Conservation (phyloP, 345 rosid species). For the Citrus glauca region DNA sequence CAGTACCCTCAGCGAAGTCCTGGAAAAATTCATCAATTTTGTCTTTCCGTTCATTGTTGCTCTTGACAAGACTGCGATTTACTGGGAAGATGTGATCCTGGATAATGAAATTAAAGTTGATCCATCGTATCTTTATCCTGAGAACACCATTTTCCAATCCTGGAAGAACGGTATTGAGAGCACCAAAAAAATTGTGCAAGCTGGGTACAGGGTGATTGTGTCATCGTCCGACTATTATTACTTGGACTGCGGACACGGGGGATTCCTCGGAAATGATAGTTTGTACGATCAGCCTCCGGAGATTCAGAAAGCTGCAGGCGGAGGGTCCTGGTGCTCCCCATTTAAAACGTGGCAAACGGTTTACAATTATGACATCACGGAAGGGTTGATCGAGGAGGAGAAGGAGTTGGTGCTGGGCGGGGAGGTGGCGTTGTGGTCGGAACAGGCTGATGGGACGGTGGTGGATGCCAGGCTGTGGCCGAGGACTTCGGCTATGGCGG, state of each 20-base stretch:
- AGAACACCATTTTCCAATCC: constrained; percentile 68
- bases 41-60: constrained; percentile 62
- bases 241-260: constrained; percentile 82
- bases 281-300: constrained; percentile 39
- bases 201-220: constrained; percentile 71
- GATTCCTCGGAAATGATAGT: constrained; percentile 69
- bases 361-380: constrained; percentile 73
- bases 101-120: constrained; percentile 45
- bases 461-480: constrained; percentile 81
- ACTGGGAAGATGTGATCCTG: constrained; percentile 79
- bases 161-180: constrained; percentile 71
- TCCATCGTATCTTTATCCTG: constrained; percentile 46
- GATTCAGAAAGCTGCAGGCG: constrained; percentile 8
- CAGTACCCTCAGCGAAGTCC: constrained; percentile 68
- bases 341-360: constrained; percentile 89
- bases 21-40: constrained; percentile 52
- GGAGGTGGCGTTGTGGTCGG: constrained; percentile 92
- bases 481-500: constrained; percentile 74
- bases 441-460: constrained; percentile 71
- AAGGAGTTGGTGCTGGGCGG: constrained; percentile 74
- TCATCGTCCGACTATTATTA: constrained; percentile 84
- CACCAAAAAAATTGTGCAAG: constrained; percentile 58
- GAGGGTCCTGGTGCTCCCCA: constrained; percentile 85
- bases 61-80: constrained; percentile 65
- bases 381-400: constrained; percentile 65